A percentile compares a stretch with the other conserved stretches of the same genome.
phyloP scores from a whole-genome alignment of 805 yeast species.

The Spathaspora arborariae region DNA sequence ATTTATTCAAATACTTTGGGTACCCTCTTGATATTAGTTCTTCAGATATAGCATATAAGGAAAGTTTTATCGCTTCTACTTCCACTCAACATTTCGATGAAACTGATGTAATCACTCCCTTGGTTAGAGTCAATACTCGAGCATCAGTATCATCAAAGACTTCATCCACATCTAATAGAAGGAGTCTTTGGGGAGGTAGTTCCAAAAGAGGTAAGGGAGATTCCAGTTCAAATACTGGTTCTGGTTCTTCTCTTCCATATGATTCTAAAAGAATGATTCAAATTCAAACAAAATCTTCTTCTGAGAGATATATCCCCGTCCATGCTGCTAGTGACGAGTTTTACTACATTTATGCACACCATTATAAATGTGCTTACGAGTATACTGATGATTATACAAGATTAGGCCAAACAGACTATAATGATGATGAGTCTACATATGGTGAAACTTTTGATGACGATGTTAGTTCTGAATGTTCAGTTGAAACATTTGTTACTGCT shows the following conservation, averaged over 20 bases:
- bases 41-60: slow-evolving; percentile 25
- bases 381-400: slow-evolving; percentile 18
- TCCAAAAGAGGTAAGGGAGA: slow-evolving; percentile 4
- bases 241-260: slow-evolving; percentile 10
- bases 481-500: slow-evolving; percentile 33
- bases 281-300: slow-evolving; percentile 23
- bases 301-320: slow-evolving; percentile 21
- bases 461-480: slow-evolving; percentile 20
- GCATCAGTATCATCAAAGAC: slow-evolving; percentile 20
- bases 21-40: slow-evolving; percentile 28
- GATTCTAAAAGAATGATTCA: slow-evolving; percentile 25
- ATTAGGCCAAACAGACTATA: slow-evolving; percentile 5
- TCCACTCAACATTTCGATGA: slow-evolving; percentile 8
- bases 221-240: neutral
- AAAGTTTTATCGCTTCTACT: slow-evolving; percentile 30
- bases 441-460: slow-evolving; percentile 10
- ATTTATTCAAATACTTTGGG: slow-evolving; percentile 58
- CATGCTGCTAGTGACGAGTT: slow-evolving; percentile 18
- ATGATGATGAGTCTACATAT: neutral
- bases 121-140: slow-evolving; percentile 17
- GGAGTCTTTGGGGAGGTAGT: slow-evolving; percentile 4
- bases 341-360: slow-evolving; percentile 17
- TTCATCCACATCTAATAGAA: slow-evolving; percentile 30
- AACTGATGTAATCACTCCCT: slow-evolving; percentile 9
- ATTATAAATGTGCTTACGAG: slow-evolving; percentile 14